Evolutionary conservation across 345 rosid genomes (phyloP).

Genomic region (Microcos paniculata): DNA sequence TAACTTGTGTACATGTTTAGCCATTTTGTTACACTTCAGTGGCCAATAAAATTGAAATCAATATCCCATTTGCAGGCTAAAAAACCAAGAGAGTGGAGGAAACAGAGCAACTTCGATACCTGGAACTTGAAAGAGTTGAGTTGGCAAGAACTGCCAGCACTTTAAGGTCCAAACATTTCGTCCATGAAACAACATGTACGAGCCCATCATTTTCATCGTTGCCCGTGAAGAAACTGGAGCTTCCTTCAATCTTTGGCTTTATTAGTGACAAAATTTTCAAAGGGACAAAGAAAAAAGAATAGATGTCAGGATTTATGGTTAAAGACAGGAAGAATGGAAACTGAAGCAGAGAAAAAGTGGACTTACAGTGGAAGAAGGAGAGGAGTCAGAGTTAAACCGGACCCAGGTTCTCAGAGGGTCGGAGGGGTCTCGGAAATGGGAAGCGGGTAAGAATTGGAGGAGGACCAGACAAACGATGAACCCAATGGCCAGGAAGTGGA

Average conservation of each 20-base stretch:
- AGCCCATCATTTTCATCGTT: conserved; percentile 29
- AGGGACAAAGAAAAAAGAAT: background rate
- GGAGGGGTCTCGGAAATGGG: conserved; percentile 40
- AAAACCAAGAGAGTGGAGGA: background rate
- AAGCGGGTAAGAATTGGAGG: conserved; percentile 42
- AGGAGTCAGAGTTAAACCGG: conserved; percentile 19
- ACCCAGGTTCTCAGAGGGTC: conserved; percentile 43
- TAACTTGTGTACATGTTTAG: too few species aligned
- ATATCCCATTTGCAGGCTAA: background rate
- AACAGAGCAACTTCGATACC: conserved; percentile 19
- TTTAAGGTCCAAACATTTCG: conserved; percentile 47
- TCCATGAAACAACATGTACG: conserved; percentile 45
- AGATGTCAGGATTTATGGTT: background rate
- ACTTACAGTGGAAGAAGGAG: conserved; percentile 22
- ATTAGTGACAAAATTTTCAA: background rate
- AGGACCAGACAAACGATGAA: conserved; percentile 25
- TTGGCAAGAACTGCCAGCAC: conserved; percentile 42
- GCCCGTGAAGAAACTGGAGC: background rate
- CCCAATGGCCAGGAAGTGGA: conserved; percentile 30
- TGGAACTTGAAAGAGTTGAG: conserved; percentile 45
- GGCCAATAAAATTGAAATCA: background rate
- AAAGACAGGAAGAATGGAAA: background rate
- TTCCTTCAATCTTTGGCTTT: conserved; percentile 7
- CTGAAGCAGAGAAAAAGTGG: background rate
- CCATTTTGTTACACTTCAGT: too few species aligned